Percentiles rank a stretch among this genome's conserved stretches.
Evolutionary conservation across 208 protist genomes (phyloP).

Genomic region (Trypanosoma lewisi): DNA sequence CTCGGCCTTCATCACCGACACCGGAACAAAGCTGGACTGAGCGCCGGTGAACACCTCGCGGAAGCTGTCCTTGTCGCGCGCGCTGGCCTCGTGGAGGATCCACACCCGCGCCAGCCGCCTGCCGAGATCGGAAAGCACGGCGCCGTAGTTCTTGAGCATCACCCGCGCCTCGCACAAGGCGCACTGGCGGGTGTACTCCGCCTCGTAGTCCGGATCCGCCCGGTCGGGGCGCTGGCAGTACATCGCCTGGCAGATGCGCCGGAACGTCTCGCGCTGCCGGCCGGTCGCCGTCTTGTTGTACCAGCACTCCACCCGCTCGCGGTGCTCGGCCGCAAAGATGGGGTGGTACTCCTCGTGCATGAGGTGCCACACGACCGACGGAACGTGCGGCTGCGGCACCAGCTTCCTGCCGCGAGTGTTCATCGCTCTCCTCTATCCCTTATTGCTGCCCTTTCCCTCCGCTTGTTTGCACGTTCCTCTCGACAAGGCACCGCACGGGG

Average conservation of each 20-base stretch:
- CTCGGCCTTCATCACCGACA: conserved; percentile 64
- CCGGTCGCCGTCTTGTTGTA: conserved; percentile 84
- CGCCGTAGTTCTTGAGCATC: conserved; percentile 67
- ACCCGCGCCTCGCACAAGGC: conserved; percentile 50
- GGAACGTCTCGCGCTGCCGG: conserved; percentile 68
- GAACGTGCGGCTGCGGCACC: conserved; percentile 37
- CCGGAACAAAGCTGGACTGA: conserved; percentile 44
- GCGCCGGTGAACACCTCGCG: conserved; percentile 77
- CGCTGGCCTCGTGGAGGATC: conserved; percentile 52
- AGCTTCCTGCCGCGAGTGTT: conserved; percentile 70
- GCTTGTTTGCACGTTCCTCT: no score
- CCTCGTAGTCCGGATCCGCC: conserved; percentile 31
- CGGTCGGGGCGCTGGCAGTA: conserved; percentile 42
- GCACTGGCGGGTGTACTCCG: conserved; percentile 33
- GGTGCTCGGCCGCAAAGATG: conserved; percentile 45
- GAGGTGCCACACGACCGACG: conserved; percentile 75
- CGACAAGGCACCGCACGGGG: no score
- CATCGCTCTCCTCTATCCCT: conserved; percentile 42
- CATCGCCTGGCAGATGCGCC: conserved; percentile 74
- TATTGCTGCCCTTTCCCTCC: not conserved
- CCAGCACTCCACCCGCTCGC: conserved; percentile 77
- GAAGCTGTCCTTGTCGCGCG: conserved; percentile 57
- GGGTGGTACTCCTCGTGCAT: conserved; percentile 76
- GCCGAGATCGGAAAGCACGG: conserved; percentile 47
- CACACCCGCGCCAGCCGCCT: conserved; percentile 57